These are phyloP conservation scores for Penicillium freii DNA, from an alignment of 2,329 filamentous ascomycete species.

Conservation along the genomic window DNA sequence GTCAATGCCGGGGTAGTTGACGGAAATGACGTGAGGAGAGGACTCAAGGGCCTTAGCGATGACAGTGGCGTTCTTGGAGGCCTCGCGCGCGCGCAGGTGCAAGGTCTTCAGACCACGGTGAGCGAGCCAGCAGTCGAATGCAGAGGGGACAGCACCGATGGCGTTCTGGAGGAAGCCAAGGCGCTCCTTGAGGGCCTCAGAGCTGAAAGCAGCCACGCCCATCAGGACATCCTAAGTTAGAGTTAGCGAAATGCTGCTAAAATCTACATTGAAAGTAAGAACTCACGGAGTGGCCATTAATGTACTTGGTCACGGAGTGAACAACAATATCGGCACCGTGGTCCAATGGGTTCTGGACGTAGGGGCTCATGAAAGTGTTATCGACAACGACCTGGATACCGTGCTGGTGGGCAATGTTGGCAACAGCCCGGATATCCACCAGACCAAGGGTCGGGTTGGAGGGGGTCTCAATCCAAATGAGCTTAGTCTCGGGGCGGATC, in stretches of 20 bases:
- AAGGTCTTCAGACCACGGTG: slow-evolving; percentile 96
- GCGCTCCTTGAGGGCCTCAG: slow-evolving; percentile 70
- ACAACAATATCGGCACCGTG: slow-evolving; percentile 96
- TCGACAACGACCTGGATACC: slow-evolving; percentile 97
- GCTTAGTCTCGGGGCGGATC: slow-evolving; percentile 83
- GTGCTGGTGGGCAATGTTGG: slow-evolving; percentile 76
- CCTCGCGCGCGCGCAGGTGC: slow-evolving; percentile 85
- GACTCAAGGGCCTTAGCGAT: slow-evolving; percentile 75
- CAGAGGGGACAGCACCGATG: slow-evolving; percentile 88
- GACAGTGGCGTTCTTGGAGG: slow-evolving; percentile 73
- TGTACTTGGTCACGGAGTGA: slow-evolving; percentile 97
- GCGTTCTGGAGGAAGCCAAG: slow-evolving; percentile 94
- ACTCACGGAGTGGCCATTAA: slow-evolving; percentile 78
- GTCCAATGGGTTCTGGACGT: slow-evolving; percentile 93
- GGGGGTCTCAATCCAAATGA: slow-evolving; percentile 96
- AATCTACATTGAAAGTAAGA: background rate
- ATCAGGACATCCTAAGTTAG: slow-evolving; percentile 76
- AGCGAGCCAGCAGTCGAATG: slow-evolving; percentile 97
- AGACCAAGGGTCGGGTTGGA: slow-evolving; percentile 92
- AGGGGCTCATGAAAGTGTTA: slow-evolving; percentile 96
- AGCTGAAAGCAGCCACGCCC: slow-evolving; percentile 95
- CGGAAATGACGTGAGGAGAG: slow-evolving; percentile 77
- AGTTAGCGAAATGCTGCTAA: slow-evolving; percentile 7
- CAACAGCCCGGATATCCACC: slow-evolving; percentile 87
- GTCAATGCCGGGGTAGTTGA: slow-evolving; percentile 91